Evolutionary conservation across 2,329 filamentous ascomycete species (phyloP).

Genomic region (Metarhizium robertsii): DNA sequence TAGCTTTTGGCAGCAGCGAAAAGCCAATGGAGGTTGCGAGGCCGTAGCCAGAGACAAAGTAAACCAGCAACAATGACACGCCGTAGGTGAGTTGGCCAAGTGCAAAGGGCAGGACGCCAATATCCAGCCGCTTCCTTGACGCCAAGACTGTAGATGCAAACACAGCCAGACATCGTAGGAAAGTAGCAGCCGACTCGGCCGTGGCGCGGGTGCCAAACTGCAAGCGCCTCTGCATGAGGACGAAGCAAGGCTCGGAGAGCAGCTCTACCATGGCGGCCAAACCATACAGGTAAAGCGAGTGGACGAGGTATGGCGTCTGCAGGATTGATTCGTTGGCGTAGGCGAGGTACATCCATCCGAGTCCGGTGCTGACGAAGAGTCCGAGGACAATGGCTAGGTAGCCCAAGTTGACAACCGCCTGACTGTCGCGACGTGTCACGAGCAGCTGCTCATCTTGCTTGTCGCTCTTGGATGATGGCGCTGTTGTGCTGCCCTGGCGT

Average conservation of each 20-base stretch:
- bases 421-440: conserved; percentile 34
- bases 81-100: conserved; percentile 77
- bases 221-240: conserved; percentile 73
- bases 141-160: conserved; percentile 62
- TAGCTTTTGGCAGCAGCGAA: conserved; percentile 49
- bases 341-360: conserved; percentile 61
- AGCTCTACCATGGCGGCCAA: conserved; percentile 61
- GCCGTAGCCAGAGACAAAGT: conserved; percentile 50
- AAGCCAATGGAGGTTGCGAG: conserved; percentile 53
- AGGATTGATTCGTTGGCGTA: conserved; percentile 37
- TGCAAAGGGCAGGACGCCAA: conserved; percentile 82
- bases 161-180: conserved; percentile 66
- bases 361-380: conserved; percentile 47
- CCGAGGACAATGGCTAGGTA: conserved; percentile 70
- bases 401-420: conserved; percentile 80
- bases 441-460: conserved; percentile 4
- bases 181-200: conserved; percentile 75
- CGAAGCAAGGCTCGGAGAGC: conserved; percentile 79
- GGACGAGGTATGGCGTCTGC: conserved; percentile 53
- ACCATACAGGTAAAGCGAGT: conserved; percentile 45
- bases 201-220: conserved; percentile 71
- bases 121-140: conserved; percentile 33
- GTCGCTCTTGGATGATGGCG: conserved; percentile 1
- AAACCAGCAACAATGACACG: conserved; percentile 57
- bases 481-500: conserved; percentile 42